Base-by-base conservation (phyloP, 2,329 filamentous ascomycete species). In the Pseudocercospora fijiensis region DNA sequence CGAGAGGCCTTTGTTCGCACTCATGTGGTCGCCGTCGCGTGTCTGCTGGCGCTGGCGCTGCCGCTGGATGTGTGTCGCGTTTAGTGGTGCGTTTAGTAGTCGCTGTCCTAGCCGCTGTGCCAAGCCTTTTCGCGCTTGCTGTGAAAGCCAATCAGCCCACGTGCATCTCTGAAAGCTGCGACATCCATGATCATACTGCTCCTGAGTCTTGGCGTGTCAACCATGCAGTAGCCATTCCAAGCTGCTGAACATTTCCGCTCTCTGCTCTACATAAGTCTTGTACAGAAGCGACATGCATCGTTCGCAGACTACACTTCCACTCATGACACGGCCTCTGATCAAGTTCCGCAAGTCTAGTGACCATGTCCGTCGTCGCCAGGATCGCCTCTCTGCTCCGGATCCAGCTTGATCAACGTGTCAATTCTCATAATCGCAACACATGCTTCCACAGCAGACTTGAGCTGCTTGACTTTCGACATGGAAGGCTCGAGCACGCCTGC, bases 361-460 rank as follows among this genome's bases (percentile, higher is more conserved):
- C 76, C 78, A 74, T 78, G 78, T 56, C 76, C 76, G 69, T 73
- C 92, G 74, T 95, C 91, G 80, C 96, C 90, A 70, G 86, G 86
- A 2, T 79, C 86, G 3, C 79, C 85, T 74, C 85, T 84, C 82
- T 89, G 86, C 83, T 97, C 92, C 18, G 93, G 93, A 83, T 99
- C 95, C 78, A 99, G 82, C 84, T 96, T 96, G 81, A 99, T 98
- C 80, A 99, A 84, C 69, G 95, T 98, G 82, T 99, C 95, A 77
- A 99, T 99, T 75, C 95, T 87, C 95, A 99, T 98, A 78, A 99
- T 98, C 76, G 92, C 91, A 79, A 99, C 96, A 79, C 95, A 98
- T 61, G 95, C 95, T 82, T 99, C 95, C 57, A 99, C 95, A 27
- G 95, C 95, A 80, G 90, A 96, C 89, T 99, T 99, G 76, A 99